Conservation (phyloP, 768 basidiomycete species). For the Mycena albidolilacea region DNA sequence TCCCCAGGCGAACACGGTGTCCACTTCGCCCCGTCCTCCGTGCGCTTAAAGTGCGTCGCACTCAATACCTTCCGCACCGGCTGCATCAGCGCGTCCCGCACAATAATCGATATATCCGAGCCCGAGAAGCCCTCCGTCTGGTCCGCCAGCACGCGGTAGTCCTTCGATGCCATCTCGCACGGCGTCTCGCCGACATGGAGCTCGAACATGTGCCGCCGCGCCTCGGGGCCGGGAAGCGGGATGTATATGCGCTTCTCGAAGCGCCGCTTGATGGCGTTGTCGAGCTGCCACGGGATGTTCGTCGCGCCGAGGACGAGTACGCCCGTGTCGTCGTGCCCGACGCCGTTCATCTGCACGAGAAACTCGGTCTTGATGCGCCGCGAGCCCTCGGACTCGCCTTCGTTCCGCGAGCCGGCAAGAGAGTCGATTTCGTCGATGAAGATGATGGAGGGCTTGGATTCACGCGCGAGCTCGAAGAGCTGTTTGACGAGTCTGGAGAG, state of each 20-base stretch:
- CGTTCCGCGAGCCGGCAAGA: constrained; percentile 92
- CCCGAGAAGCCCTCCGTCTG: constrained; percentile 96
- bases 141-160: constrained; percentile 86
- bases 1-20: constrained; percentile 98
- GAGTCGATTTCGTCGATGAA: constrained; percentile 99
- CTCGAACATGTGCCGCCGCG: constrained; percentile 95
- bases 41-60: constrained; percentile 93
- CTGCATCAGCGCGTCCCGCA: constrained; percentile 98
- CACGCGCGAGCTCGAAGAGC: constrained; percentile 95
- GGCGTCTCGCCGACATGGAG: constrained; percentile 96
- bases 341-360: constrained; percentile 98
- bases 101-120: constrained; percentile 94
- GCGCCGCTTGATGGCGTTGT: constrained; percentile 97
- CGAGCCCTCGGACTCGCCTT: constrained; percentile 98
- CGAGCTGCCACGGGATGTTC: constrained; percentile 98
- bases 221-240: constrained; percentile 94
- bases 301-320: constrained; percentile 97
- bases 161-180: constrained; percentile 82
- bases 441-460: constrained; percentile 97
- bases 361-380: constrained; percentile 98
- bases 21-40: constrained; percentile 70
- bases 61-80: constrained; percentile 96
- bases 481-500: constrained; percentile 88
- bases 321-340: constrained; percentile 97
- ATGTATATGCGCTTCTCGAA: constrained; percentile 99